These are phyloP conservation scores for Spinacia oleracea DNA, from an alignment of 179 eudicot genomes.

Conservation along the genomic window DNA sequence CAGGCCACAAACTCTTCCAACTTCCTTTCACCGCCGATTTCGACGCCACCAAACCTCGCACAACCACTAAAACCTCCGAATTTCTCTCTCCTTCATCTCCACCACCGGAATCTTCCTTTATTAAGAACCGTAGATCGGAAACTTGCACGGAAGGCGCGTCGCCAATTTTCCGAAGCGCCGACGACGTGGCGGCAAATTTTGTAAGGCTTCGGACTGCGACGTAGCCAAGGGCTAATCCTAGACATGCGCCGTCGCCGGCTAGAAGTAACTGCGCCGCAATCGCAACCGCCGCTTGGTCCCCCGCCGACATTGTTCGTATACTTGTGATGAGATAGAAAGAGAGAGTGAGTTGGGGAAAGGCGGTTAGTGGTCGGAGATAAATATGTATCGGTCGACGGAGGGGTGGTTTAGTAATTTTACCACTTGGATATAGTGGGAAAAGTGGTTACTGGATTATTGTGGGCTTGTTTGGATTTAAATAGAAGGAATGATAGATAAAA, in stretches of 20 bases:
- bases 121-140: slow-evolving; percentile 73
- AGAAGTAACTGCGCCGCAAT: slow-evolving; percentile 51
- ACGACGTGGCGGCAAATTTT: slow-evolving; percentile 47
- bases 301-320: slow-evolving; percentile 53
- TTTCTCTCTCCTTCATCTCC: slow-evolving; percentile 31
- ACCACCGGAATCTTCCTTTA: slow-evolving; percentile 28
- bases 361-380: not conserved
- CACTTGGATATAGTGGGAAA: not conserved
- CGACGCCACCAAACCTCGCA: slow-evolving; percentile 68
- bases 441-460: not conserved
- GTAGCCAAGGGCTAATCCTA: slow-evolving; percentile 74
- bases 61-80: slow-evolving; percentile 43
- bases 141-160: slow-evolving; percentile 61
- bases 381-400: slow-evolving; percentile 4
- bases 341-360: not conserved
- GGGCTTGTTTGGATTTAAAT: not conserved
- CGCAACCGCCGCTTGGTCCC: slow-evolving; percentile 68
- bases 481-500: not conserved
- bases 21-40: slow-evolving; percentile 56
- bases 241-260: slow-evolving; percentile 79
- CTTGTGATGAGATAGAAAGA: not conserved
- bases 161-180: slow-evolving; percentile 59
- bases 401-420: not conserved
- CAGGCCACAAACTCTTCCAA: slow-evolving; percentile 48
- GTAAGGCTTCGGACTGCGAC: slow-evolving; percentile 59